Evolutionary conservation across 2,329 filamentous ascomycete genomes (phyloP).

Genomic region (Aspergillus sp.): DNA sequence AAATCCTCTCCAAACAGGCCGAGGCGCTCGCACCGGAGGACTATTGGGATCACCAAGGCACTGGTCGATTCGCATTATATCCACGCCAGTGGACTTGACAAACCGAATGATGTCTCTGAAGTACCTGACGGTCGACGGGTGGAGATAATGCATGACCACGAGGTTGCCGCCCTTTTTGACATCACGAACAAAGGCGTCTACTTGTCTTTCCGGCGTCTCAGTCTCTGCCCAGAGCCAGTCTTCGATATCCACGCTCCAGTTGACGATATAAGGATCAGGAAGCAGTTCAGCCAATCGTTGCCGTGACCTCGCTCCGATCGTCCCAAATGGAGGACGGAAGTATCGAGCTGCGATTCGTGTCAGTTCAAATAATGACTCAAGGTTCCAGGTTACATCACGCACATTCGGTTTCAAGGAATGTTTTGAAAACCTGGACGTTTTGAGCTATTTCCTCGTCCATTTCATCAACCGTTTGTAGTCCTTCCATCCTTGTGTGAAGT

Average conservation of each 20-base stretch:
- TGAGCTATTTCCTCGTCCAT: slow-evolving; percentile 35
- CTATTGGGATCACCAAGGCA: slow-evolving; percentile 56
- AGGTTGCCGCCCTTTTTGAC: slow-evolving; percentile 59
- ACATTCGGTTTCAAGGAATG: slow-evolving; percentile 31
- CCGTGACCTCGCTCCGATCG: slow-evolving; percentile 62
- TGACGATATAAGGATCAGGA: slow-evolving; percentile 55
- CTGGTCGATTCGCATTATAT: slow-evolving; percentile 63
- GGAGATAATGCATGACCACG: slow-evolving; percentile 67
- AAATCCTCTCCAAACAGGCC: neutral
- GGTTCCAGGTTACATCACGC: slow-evolving; percentile 21
- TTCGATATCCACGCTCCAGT: slow-evolving; percentile 67
- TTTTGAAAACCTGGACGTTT: slow-evolving; percentile 26
- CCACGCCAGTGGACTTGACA: slow-evolving; percentile 60
- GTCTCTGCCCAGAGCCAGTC: slow-evolving; percentile 65
- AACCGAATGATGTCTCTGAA: slow-evolving; percentile 61
- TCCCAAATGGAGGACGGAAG: slow-evolving; percentile 67
- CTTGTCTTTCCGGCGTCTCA: slow-evolving; percentile 60
- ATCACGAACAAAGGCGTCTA: slow-evolving; percentile 61
- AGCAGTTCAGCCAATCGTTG: slow-evolving; percentile 54
- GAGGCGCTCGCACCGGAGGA: slow-evolving; percentile 6
- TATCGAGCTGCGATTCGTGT: slow-evolving; percentile 42
- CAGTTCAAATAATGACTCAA: slow-evolving; percentile 32
- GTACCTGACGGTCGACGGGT: slow-evolving; percentile 59
- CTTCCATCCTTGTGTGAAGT: slow-evolving; percentile 29
- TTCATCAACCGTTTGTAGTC: slow-evolving; percentile 20